Base-by-base conservation (phyloP, 257 asterid genomes). In the Salvia miltiorrhiza region DNA sequence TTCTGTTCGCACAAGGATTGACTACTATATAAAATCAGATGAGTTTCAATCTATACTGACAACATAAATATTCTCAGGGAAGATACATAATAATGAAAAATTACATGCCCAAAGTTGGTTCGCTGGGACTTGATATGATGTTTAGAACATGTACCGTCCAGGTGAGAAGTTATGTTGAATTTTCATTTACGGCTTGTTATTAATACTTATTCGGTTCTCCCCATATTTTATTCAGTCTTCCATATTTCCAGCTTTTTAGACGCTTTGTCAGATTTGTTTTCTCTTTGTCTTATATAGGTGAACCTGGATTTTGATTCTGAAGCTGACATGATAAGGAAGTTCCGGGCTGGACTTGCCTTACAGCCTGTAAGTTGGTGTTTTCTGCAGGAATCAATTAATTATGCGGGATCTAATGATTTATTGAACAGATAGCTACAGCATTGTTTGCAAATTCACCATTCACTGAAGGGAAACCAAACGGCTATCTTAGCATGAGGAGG, bases 401-500 rank as follows among this genome's bases (percentile, higher is more conserved):
- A 14, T 69, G 54, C 66, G 71, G 24, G 60, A 70, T 71, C 80
- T 87, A 67, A 88, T 84, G 24, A 44, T 59, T 57, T 56, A 24
- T 72, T 58, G 56, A 77, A 83, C 93, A 93, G 99, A 91, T 93
- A 79, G 99, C 99, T 13, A 93, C 99, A 10, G 97, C 99, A 43
- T 73, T 93, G 71, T 93, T 93, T 80, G 99, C 96, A 41, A 93
- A 89, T 89, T 93, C 99, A 2, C 99, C 99, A 63, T 93, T 93
- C 83, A 89, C 90, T 53, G 99, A 93, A 74, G 96, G 97, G 77
- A 93, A 84, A 72, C 97, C 96, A 64, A 93, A 89, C 63, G 97
- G 96, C 76, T 87, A 76, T 79, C 95, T 93, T 72, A 91, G 99
- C 90, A 93, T 86, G 96, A 82, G 97, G 91, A 93, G 99, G 99